These are phyloP conservation scores for Venturia asperata DNA, from an alignment of 2,329 filamentous ascomycete genomes.

Conservation along the genomic window DNA sequence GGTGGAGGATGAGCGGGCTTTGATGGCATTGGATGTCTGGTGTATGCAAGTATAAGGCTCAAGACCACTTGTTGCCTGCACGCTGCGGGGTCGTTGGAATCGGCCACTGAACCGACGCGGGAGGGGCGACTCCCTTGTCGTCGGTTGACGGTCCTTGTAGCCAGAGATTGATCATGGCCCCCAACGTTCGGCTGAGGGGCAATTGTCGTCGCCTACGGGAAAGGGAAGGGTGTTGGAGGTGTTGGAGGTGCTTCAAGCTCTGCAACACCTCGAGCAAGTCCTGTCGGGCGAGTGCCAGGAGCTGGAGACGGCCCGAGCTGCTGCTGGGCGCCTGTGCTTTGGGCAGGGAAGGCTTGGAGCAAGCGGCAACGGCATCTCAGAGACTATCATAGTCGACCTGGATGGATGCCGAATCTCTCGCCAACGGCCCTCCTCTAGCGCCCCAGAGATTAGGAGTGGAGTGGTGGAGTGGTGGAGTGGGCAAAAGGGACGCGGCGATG, in stretches of 20 bases:
- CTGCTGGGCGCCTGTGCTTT: background rate
- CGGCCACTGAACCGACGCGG: background rate
- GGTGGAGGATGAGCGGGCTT: background rate
- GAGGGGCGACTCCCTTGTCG: background rate
- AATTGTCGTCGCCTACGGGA: background rate
- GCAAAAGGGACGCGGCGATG: background rate
- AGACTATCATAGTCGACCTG: no score
- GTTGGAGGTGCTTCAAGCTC: no score
- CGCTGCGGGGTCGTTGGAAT: conserved; percentile 7
- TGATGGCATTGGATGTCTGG: conserved; percentile 8
- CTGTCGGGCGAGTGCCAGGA: background rate
- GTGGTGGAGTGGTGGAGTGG: no score
- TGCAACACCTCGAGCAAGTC: conserved; percentile 2
- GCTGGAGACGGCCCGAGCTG: conserved; percentile 9
- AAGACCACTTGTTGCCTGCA: background rate
- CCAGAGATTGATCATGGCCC: background rate
- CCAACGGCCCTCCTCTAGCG: conserved; percentile 8
- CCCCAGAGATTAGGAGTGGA: no score
- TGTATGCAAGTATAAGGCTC: background rate
- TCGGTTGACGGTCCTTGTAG: background rate
- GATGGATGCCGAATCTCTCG: conserved; percentile 6
- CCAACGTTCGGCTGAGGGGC: conserved; percentile 3
- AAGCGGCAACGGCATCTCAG: conserved; percentile 5
- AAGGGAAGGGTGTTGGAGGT: background rate
- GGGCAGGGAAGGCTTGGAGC: background rate